Conservation (phyloP, 768 basidiomycete genomes). For the Kockovaella imperatae region DNA sequence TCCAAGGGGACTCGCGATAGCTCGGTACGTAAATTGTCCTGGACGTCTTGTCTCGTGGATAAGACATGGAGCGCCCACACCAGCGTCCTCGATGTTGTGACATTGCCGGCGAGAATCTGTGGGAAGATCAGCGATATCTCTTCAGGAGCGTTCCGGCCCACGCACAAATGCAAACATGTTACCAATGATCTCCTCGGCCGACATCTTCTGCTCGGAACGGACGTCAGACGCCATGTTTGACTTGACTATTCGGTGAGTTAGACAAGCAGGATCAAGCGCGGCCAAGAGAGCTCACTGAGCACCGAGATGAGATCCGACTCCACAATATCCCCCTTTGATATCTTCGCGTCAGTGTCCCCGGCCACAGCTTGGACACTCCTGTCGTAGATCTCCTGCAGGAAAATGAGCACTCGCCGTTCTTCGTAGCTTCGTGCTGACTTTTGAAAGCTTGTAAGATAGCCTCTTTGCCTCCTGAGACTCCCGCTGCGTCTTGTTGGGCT, state of each 20-base stretch:
- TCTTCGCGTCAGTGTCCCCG: no score
- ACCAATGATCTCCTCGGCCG: conserved; percentile 57
- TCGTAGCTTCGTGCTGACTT: no score
- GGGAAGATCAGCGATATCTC: not conserved
- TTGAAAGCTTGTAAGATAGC: no score
- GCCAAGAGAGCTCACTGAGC: conserved; percentile 66
- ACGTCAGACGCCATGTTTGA: conserved; percentile 58
- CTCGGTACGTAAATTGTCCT: conserved; percentile 63
- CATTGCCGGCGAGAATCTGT: conserved; percentile 53
- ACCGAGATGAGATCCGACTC: conserved; percentile 39
- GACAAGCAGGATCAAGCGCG: conserved; percentile 56
- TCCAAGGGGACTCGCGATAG: conserved; percentile 46
- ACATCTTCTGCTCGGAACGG: conserved; percentile 56
- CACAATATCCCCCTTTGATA: conserved; percentile 36
- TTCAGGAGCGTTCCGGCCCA: no score
- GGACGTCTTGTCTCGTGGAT: conserved; percentile 57
- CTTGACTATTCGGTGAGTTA: conserved; percentile 53
- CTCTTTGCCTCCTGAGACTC: no score
- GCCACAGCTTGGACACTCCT: no score
- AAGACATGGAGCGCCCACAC: conserved; percentile 74
- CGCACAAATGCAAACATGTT: not conserved
- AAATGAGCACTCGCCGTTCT: no score
- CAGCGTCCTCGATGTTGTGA: conserved; percentile 67
- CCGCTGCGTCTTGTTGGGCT: not conserved
- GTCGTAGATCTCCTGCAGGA: no score